Conservation (phyloP, 768 basidiomycete genomes). For the Naganishia vishniacii region DNA sequence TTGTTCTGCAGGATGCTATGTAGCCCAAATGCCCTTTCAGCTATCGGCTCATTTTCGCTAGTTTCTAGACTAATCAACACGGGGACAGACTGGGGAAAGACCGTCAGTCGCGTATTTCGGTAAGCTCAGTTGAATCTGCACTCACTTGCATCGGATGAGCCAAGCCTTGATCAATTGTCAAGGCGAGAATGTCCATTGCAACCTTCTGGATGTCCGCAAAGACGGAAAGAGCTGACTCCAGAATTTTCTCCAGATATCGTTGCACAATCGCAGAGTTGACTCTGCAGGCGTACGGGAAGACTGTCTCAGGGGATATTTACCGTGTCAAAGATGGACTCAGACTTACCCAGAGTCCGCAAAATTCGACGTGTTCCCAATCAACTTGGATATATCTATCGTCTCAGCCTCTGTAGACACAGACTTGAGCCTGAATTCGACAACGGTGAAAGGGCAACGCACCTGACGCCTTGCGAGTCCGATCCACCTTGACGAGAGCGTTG, state of each 20-base stretch:
- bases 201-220: slow-evolving; percentile 67
- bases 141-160: slow-evolving; percentile 85
- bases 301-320: neutral
- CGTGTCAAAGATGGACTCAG: neutral
- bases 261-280: slow-evolving; percentile 93
- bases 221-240: slow-evolving; percentile 71
- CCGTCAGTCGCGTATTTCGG: neutral
- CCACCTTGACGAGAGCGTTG: neutral
- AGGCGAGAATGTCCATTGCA: slow-evolving; percentile 83
- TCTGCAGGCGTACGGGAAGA: neutral
- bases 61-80: slow-evolving; percentile 92
- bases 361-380: slow-evolving; percentile 89
- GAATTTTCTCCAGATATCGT: slow-evolving; percentile 75
- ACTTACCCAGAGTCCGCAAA: slow-evolving; percentile 94
- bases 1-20: slow-evolving; percentile 80
- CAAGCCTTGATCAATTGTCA: slow-evolving; percentile 89
- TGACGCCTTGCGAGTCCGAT: slow-evolving; percentile 38
- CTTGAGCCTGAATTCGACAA: too few relatives aligned
- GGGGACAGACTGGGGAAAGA: slow-evolving; percentile 66
- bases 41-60: slow-evolving; percentile 58
- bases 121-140: neutral
- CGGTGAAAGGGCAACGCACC: slow-evolving; percentile 19
- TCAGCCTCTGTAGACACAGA: neutral
- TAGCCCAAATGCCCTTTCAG: slow-evolving; percentile 69
- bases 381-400: slow-evolving; percentile 69